Evolutionary conservation across 1,284 basidiomycete species (phyloP).

Genomic region (Microbotryum scabiosae): DNA sequence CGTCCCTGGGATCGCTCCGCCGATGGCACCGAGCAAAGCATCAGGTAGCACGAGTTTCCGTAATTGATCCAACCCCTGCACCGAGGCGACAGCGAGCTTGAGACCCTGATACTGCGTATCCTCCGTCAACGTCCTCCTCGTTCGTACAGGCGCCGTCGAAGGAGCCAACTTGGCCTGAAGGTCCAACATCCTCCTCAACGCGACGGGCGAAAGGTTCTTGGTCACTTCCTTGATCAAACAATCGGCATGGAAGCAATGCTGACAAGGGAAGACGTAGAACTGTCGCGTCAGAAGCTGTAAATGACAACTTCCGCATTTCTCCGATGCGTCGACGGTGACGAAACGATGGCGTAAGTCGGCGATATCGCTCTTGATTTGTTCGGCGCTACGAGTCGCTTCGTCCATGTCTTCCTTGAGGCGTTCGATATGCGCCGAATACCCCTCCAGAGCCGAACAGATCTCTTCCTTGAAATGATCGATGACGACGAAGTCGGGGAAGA

Average conservation of each 20-base stretch:
- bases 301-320: slow-evolving; percentile 75
- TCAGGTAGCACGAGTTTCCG: slow-evolving; percentile 87
- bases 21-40: slow-evolving; percentile 51
- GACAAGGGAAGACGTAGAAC: slow-evolving; percentile 98
- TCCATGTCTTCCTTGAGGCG: slow-evolving; percentile 90
- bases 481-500: slow-evolving; percentile 99
- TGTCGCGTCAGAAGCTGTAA: slow-evolving; percentile 70
- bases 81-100: slow-evolving; percentile 72
- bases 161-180: slow-evolving; percentile 71
- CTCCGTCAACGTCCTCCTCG: slow-evolving; percentile 2
- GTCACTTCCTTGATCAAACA: slow-evolving; percentile 88
- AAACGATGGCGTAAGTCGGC: slow-evolving; percentile 78
- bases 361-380: slow-evolving; percentile 89
- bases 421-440: slow-evolving; percentile 87
- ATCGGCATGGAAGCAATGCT: slow-evolving; percentile 70
- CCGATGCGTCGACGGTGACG: slow-evolving; percentile 79
- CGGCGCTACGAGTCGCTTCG: slow-evolving; percentile 81
- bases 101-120: slow-evolving; percentile 58
- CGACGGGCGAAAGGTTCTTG: slow-evolving; percentile 71
- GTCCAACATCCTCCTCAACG: slow-evolving; percentile 70
- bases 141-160: slow-evolving; percentile 1
- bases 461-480: slow-evolving; percentile 99
- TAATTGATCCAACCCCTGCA: slow-evolving; percentile 54
- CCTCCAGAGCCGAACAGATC: slow-evolving; percentile 90
- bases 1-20: slow-evolving; percentile 37